Percentiles rank a stretch among this genome's conserved stretches.
phyloP scores from a whole-genome alignment of 768 basidiomycete genomes.

The Leccinum uliginosum region DNA sequence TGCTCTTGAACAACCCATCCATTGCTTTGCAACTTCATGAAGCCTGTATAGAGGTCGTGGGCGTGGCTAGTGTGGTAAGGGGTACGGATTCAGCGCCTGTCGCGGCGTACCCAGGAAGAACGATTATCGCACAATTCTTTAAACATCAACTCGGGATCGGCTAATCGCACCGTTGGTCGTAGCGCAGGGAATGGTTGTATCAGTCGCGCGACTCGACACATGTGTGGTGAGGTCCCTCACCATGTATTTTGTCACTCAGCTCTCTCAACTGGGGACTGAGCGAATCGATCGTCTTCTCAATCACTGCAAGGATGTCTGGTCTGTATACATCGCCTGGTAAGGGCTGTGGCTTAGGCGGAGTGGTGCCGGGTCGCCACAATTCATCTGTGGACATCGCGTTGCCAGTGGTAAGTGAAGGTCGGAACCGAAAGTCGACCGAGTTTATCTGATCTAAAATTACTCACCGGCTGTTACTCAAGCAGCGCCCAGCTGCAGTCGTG shows the following conservation, averaged over 20 bases:
- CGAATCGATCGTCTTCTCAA: conserved; percentile 36
- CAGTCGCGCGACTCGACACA: not conserved
- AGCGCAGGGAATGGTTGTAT: not conserved
- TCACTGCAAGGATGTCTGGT: conserved; percentile 57
- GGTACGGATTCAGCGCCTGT: not conserved
- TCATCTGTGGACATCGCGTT: not conserved
- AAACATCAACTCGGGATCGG: conserved; percentile 64
- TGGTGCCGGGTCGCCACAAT: conserved; percentile 38
- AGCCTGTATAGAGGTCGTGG: conserved; percentile 64
- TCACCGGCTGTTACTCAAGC: no score
- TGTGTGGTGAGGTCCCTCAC: conserved; percentile 31
- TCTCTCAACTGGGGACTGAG: conserved; percentile 52
- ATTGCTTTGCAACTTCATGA: conserved; percentile 65
- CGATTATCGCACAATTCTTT: conserved; percentile 33
- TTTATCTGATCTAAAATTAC: no score
- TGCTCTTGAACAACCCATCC: conserved; percentile 47
- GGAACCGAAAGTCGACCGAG: not conserved
- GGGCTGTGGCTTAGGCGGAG: conserved; percentile 15
- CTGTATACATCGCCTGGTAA: conserved; percentile 38
- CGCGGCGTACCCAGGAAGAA: not conserved
- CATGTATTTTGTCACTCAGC: conserved; percentile 70
- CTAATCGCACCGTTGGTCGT: conserved; percentile 31
- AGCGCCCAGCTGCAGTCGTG: no score
- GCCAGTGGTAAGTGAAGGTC: not conserved
- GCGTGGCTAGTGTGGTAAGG: conserved; percentile 45